Evolutionary conservation across 2,329 filamentous ascomycete genomes (phyloP), one percentile per base, ranked within the genome.

Genomic region (Aspergillus fumigatiaffinis): DNA sequence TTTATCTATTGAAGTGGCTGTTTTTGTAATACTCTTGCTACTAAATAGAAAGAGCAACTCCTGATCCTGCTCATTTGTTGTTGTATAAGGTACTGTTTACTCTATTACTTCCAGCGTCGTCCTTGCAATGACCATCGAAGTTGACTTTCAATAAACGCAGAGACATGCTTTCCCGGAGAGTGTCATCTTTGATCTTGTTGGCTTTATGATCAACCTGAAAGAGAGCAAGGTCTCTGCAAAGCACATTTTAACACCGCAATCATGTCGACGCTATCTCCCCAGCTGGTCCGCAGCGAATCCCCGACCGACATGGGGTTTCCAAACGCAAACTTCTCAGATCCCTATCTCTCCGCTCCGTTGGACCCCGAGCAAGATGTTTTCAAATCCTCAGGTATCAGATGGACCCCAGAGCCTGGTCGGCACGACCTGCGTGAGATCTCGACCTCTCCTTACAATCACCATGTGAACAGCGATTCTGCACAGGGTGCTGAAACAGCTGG

Each of bases 291-390:
- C 17, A 57, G 61, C 42, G 61, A 67, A 46, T 70, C 66, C 17
- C 59, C 64, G 38, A 65, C 63, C 54, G 61, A 63, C 41, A 60
- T 67, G 48, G 65, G 63, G 17, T 70, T 73, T 57, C 71, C 69
- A 48, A 66, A 73, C 35, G 62, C 70, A 46, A 68, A 64, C 48
- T 65, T 68, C 54, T 68, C 68, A 51, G 74, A 77, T 52, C 71
- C 73, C 23, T 77, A 76, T 61, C 70, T 78, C 7, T 72, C 73
- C 14, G 67, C 72, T 9, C 67, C 72, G 7, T 70, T 71, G 9
- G 71, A 73, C 56, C 71, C 66, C 3, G 75, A 78, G 38, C 73
- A 77, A 61, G 63, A 66, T 14, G 67, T 69, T 29, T 72, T 76
- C 50, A 64, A 66, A 46, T 67, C 69, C n/a, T 61, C 67, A 28